Evolutionary conservation across 257 asterid genomes (phyloP), one percentile per base, ranked within the genome.

Genomic region (Solanum neorickii): DNA sequence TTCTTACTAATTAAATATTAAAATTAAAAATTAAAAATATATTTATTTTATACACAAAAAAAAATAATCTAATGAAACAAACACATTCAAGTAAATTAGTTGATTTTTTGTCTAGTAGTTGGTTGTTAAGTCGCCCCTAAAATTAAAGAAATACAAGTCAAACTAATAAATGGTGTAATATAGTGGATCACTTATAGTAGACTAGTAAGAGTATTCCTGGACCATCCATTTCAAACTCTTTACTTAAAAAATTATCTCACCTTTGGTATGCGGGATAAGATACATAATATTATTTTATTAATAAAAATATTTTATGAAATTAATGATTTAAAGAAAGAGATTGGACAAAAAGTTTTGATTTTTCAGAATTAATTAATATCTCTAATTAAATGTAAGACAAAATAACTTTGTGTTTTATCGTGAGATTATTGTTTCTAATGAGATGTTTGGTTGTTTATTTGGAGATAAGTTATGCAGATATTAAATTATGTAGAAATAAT

Each of bases 331-430:
- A 56, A 46, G 0, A 46, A 15, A 12, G 16, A 46, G 49, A 12
- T 4, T 4, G 18, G 14, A 5, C 5, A 46, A 46, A 13, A 12
- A 46, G 18, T 46, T 46, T 47, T 47, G 20, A 47, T 14, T 14
- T 49, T 14, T 14, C 2, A 1, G 0, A 0, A 49, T 1, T 49
- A 49, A 14, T 1, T 5, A 20, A 59, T 20, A 59, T 59, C 2
- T 59, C 5, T 20, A 20, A 7, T 59, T 9, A 59, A 62, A 62
- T 12, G 1, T 5, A n/a, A 23, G 1, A 5, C 2, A 62, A 62
- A 62, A 23, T 62, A 62, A 62, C 1, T 2, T 4, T 62, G 7
- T 5, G 0, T 62, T 23, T 3, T 60, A 59, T 20, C 7, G 1
- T 60, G 13, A 23, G 6, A 10, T 23, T 23, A 1, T 2, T 62